Base-by-base conservation (phyloP, 2,329 filamentous ascomycete genomes). In the Dichotomopilus funicola region DNA sequence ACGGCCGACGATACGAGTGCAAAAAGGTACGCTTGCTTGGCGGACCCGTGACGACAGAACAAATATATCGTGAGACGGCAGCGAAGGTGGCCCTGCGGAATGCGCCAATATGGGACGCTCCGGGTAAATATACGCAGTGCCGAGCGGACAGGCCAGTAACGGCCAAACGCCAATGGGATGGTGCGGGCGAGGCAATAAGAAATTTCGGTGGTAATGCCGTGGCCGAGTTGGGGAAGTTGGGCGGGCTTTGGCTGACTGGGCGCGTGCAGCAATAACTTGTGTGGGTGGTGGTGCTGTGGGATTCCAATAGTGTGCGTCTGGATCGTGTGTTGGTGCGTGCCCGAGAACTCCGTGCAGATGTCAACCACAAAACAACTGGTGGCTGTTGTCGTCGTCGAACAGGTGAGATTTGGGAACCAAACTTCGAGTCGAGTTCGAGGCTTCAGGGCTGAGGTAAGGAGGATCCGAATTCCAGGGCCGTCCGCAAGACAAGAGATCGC, bases 61-160 rank as follows among this genome's bases (percentile, higher is more conserved):
- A n/a, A 27, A 37, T 44, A 2, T 43, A 12, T 51, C 43, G 51
- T 53, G 57, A 12, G 49, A 54, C 54, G 55, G 52, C 52, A 56
- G 59, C 56, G 57, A 27, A 27, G 19, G 19, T 27, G 19, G 19
- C 19, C 19, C 19, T 27, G 19, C 19, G 19, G 19, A 27, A 27
- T 27, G 19, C 19, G 55, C 48, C 60, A 65, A 64, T 67, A 63
- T n/a, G 11, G 60, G 65, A 53, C 55, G 58, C 2, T 58, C 55
- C 66, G 66, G 65, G 61, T 68, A 67, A 65, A 67, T 67, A 61
- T 61, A 54, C 45, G 42, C 27, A 57, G 48, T 59, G 58, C 58
- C 59, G 55, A 40, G 56, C 47, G 58, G 54, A 57, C 19, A 55
- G 44, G 55, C 51, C 47, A 49, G 13, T 40, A 51, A 58, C 57